Conservation (phyloP, 106 monocot species). For the Dioscorea zingiberensis region DNA sequence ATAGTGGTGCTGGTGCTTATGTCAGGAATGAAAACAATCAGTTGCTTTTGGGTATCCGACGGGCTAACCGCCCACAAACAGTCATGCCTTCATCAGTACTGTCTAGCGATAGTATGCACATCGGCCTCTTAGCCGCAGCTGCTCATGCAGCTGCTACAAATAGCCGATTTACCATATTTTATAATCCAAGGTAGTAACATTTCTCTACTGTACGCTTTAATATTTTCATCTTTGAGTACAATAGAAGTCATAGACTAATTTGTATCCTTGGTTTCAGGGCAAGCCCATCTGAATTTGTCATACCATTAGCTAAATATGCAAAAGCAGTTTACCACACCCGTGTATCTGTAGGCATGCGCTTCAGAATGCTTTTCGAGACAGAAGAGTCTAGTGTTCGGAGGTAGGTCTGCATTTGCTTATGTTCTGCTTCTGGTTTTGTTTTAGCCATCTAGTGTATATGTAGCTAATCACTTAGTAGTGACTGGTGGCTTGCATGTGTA, state of each 20-base stretch:
- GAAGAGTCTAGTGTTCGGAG: constrained; percentile 39
- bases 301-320: constrained; percentile 29
- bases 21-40: constrained; percentile 38
- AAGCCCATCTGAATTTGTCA: constrained; percentile 37
- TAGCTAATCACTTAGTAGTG: no score
- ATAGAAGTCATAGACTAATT: background rate
- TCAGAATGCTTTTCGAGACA: constrained; percentile 38
- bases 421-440: background rate
- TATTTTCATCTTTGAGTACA: background rate
- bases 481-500: no score
- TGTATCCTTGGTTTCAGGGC: constrained; percentile 9
- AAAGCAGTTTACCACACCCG: constrained; percentile 34
- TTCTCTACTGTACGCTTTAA: background rate
- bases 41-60: constrained; percentile 35
- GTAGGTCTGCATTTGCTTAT: constrained; percentile 1
- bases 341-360: constrained; percentile 36
- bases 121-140: constrained; percentile 35
- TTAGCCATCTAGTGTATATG: background rate
- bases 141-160: constrained; percentile 39
- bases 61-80: constrained; percentile 35
- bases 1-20: background rate
- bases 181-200: constrained; percentile 21
- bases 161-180: constrained; percentile 42
- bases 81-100: constrained; percentile 33
- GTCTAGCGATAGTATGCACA: constrained; percentile 41